phyloP scores from a whole-genome alignment of 1,284 basidiomycete species.

The Moesziomyces sp. region DNA sequence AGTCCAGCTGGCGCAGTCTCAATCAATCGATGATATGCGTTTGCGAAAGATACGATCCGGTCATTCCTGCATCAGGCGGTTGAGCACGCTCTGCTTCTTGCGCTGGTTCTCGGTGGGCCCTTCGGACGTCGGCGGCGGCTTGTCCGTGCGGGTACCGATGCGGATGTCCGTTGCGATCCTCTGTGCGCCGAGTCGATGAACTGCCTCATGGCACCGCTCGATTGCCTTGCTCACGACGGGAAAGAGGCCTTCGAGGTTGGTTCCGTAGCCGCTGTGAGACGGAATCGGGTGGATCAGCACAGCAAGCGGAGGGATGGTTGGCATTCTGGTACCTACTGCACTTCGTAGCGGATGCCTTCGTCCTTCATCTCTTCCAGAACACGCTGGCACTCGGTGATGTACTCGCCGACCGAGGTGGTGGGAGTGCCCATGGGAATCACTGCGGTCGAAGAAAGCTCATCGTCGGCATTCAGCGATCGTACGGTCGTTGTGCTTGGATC shows the following conservation, averaged over 20 bases:
- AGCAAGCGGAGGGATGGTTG: background rate
- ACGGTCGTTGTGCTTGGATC: too few species aligned
- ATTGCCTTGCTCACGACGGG: slow-evolving; percentile 59
- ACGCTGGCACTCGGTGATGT: slow-evolving; percentile 65
- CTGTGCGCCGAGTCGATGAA: slow-evolving; percentile 62
- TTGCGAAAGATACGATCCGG: too few species aligned
- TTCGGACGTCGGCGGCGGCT: slow-evolving; percentile 35
- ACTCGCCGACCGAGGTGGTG: slow-evolving; percentile 62
- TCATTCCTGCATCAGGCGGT: slow-evolving; percentile 36
- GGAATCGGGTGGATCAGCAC: slow-evolving; percentile 1
- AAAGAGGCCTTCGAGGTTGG: slow-evolving; percentile 65
- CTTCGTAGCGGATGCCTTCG: slow-evolving; percentile 64
- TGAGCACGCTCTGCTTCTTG: slow-evolving; percentile 64
- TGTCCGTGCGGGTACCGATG: slow-evolving; percentile 63
- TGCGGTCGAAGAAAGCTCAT: background rate
- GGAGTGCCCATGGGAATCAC: slow-evolving; percentile 66
- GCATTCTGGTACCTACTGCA: slow-evolving; percentile 35
- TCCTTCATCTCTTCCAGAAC: slow-evolving; percentile 58
- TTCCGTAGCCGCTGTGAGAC: slow-evolving; percentile 62
- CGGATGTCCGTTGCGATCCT: slow-evolving; percentile 67
- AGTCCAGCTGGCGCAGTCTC: too few species aligned
- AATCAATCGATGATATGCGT: too few species aligned
- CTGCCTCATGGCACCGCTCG: slow-evolving; percentile 63
- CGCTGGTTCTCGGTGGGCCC: slow-evolving; percentile 62
- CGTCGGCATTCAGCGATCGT: too few species aligned